Conservation (phyloP, 805 yeast species). For the Candida xiaguanensis region DNA sequence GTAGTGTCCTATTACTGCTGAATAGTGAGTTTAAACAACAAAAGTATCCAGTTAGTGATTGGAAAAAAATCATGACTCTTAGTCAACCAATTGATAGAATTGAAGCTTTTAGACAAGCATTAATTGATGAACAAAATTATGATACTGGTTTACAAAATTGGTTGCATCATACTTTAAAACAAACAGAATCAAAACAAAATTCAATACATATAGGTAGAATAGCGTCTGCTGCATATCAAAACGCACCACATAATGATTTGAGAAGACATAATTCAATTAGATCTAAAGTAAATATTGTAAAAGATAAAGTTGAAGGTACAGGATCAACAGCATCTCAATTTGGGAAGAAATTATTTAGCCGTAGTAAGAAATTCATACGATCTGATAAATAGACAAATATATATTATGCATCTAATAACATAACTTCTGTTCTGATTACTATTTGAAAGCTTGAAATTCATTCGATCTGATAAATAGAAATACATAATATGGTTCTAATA, state of each 20-base stretch:
- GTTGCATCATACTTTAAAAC: constrained; percentile 46
- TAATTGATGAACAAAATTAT: constrained; percentile 37
- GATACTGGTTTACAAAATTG: constrained; percentile 60
- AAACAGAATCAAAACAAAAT: constrained; percentile 22
- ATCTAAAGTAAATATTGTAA: constrained; percentile 45
- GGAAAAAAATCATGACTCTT: constrained; percentile 38
- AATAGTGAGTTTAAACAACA: constrained; percentile 9
- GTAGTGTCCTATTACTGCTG: neutral
- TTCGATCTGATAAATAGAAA: too few species aligned
- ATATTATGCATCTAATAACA: neutral
- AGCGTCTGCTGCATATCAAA: constrained; percentile 63
- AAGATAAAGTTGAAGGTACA: constrained; percentile 44
- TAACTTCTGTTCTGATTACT: neutral
- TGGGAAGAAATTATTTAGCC: constrained; percentile 52
- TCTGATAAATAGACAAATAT: neutral
- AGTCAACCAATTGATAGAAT: constrained; percentile 43
- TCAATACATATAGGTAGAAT: constrained; percentile 47
- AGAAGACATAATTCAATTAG: constrained; percentile 49
- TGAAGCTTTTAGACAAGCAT: constrained; percentile 38
- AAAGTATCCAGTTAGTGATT: constrained; percentile 33
- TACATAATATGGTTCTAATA: too few species aligned
- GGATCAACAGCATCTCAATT: constrained; percentile 49
- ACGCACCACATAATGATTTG: constrained; percentile 54
- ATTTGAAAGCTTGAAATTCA: too few species aligned
- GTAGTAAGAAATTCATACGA: constrained; percentile 46